These are phyloP conservation scores for Cerioporus squamosus DNA, from an alignment of 1,284 basidiomycete genomes.

Conservation along the genomic window DNA sequence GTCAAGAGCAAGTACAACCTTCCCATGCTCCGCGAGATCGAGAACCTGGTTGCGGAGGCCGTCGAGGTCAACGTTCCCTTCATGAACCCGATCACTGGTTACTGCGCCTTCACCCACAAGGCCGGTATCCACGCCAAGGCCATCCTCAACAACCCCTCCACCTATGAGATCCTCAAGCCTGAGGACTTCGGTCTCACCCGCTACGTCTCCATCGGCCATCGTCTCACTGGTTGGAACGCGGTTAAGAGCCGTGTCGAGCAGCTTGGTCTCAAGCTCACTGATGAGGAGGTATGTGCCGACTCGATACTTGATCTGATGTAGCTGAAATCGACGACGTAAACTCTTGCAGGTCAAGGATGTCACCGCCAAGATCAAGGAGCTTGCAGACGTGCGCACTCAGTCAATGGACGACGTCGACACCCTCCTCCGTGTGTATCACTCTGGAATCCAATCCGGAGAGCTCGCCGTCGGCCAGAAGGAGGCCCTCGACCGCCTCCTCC, in stretches of 20 bases:
- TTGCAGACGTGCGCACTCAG: slow-evolving; percentile 97
- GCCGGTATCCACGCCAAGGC: slow-evolving; percentile 99
- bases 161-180: slow-evolving; percentile 97
- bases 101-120: slow-evolving; percentile 99
- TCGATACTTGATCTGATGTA: not conserved
- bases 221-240: slow-evolving; percentile 97
- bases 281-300: slow-evolving; percentile 68
- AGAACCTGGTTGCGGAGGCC: slow-evolving; percentile 98
- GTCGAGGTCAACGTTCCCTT: slow-evolving; percentile 99
- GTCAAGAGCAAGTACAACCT: slow-evolving; percentile 99
- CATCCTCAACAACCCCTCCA: slow-evolving; percentile 99
- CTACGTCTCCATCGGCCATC: slow-evolving; percentile 98
- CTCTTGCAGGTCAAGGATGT: slow-evolving; percentile 86
- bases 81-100: slow-evolving; percentile 96
- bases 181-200: slow-evolving; percentile 98
- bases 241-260: slow-evolving; percentile 99
- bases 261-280: slow-evolving; percentile 84
- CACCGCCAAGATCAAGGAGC: slow-evolving; percentile 99
- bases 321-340: not conserved
- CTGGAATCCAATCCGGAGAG: slow-evolving; percentile 85
- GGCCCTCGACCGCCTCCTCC: slow-evolving; percentile 81
- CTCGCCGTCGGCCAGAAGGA: slow-evolving; percentile 89
- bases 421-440: slow-evolving; percentile 94
- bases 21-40: slow-evolving; percentile 95
- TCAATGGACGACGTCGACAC: slow-evolving; percentile 99